These are phyloP conservation scores for Poa pratensis DNA, from an alignment of 176 grass and related monocot species.

Conservation along the genomic window DNA sequence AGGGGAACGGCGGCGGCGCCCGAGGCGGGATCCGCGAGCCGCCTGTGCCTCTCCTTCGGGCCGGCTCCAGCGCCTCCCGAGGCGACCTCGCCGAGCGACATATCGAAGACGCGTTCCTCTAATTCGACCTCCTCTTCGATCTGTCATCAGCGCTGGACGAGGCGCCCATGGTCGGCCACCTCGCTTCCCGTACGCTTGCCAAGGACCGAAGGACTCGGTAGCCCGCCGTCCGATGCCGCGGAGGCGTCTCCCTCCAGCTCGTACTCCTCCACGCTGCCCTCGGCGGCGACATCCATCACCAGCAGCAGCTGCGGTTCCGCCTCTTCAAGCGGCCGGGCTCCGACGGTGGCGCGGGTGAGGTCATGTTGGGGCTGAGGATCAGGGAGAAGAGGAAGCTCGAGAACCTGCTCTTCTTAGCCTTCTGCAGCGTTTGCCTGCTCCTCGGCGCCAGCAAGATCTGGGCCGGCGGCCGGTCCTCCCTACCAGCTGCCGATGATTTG, in stretches of 20 bases:
- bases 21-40: no score
- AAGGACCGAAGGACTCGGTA: conserved; percentile 51
- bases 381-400: conserved; percentile 63
- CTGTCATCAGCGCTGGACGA: no score
- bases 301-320: conserved; percentile 62
- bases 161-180: no score
- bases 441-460: conserved; percentile 80
- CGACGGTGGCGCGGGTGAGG: conserved; percentile 7
- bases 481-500: conserved; percentile 45
- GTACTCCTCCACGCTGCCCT: background rate
- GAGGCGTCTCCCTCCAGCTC: background rate
- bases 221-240: conserved; percentile 43
- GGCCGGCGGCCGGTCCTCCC: conserved; percentile 58
- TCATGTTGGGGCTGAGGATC: conserved; percentile 51
- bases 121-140: no score
- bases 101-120: no score
- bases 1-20: no score
- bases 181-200: background rate
- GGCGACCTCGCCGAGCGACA: no score
- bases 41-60: no score
- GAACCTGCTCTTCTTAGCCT: conserved; percentile 81
- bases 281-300: conserved; percentile 46
- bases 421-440: conserved; percentile 74
- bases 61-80: no score
- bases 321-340: conserved; percentile 56